These are phyloP conservation scores for Penicillium sclerotiorum DNA, from an alignment of 2,329 filamentous ascomycete genomes.

Conservation along the genomic window DNA sequence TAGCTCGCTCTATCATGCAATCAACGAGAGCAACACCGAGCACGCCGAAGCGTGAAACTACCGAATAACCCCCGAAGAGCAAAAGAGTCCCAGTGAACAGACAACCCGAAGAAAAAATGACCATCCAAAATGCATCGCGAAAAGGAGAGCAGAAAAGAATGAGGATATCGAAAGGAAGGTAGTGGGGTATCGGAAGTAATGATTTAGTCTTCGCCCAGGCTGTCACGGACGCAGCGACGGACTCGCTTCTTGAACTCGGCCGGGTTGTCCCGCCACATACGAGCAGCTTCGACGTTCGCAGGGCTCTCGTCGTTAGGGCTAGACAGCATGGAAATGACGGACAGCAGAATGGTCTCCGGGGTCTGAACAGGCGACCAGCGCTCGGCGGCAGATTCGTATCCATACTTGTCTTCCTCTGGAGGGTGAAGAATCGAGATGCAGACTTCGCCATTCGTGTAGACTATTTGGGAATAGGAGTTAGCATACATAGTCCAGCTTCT, in stretches of 20 bases:
- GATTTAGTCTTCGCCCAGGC: constrained; percentile 68
- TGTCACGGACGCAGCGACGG: constrained; percentile 77
- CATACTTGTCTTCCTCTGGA: constrained; percentile 89
- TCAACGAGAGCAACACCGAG: constrained; percentile 17
- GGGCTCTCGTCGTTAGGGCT: constrained; percentile 94
- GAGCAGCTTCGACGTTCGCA: constrained; percentile 91
- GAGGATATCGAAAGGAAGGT: constrained; percentile 5
- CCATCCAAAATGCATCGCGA: constrained; percentile 12
- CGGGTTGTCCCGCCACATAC: constrained; percentile 79
- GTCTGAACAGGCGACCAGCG: constrained; percentile 95
- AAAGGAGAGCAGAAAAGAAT: constrained; percentile 23
- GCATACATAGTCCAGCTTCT: no score
- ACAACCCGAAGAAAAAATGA: constrained; percentile 11
- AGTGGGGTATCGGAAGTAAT: not conserved
- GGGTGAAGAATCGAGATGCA: constrained; percentile 98
- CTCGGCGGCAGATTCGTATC: constrained; percentile 88
- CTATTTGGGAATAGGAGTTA: no score
- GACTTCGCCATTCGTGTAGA: constrained; percentile 83
- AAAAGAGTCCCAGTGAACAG: not conserved
- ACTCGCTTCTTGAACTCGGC: constrained; percentile 78
- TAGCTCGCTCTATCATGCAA: constrained; percentile 26
- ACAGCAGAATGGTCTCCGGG: constrained; percentile 89
- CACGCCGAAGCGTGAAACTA: no score
- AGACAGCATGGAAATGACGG: constrained; percentile 88
- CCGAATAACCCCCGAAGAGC: not conserved